Evolutionary conservation across 2,329 filamentous ascomycete species (phyloP).

Genomic region (Fusarium caatingaense): DNA sequence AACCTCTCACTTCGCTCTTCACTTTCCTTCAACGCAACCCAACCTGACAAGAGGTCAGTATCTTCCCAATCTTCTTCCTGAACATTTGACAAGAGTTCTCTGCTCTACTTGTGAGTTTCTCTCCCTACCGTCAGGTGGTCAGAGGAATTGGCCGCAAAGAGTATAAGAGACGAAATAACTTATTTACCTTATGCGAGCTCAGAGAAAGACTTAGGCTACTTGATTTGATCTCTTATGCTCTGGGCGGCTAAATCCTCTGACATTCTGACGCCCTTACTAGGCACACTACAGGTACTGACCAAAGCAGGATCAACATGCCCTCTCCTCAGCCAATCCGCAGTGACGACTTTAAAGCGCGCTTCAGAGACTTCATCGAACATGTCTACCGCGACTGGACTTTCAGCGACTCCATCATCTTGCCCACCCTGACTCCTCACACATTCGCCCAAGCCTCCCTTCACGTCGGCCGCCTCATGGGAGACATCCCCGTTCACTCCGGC

Average conservation of each 20-base stretch:
- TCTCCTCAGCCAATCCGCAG: neutral
- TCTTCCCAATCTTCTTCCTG: too few species aligned
- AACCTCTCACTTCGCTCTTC: neutral
- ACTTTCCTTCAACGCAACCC: too few species aligned
- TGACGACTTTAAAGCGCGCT: neutral
- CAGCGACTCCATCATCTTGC: neutral
- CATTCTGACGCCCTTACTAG: neutral
- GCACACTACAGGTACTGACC: neutral
- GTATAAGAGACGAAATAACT: too few species aligned
- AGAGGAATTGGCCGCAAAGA: too few species aligned
- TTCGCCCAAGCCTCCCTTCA: neutral
- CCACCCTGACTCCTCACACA: fast-evolving
- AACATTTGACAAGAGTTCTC: too few species aligned
- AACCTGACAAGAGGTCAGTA: too few species aligned
- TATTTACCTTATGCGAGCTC: too few species aligned
- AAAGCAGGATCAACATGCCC: neutral
- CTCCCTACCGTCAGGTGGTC: too few species aligned
- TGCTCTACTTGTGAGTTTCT: neutral
- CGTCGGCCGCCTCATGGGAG: neutral
- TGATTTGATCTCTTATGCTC: neutral
- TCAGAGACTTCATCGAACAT: neutral
- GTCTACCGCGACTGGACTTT: neutral
- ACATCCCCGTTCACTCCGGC: neutral
- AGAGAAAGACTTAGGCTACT: too few species aligned
- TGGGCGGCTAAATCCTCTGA: fast-evolving